phyloP scores from a whole-genome alignment of 2,329 filamentous ascomycete genomes.

The Cercospora janseana region DNA sequence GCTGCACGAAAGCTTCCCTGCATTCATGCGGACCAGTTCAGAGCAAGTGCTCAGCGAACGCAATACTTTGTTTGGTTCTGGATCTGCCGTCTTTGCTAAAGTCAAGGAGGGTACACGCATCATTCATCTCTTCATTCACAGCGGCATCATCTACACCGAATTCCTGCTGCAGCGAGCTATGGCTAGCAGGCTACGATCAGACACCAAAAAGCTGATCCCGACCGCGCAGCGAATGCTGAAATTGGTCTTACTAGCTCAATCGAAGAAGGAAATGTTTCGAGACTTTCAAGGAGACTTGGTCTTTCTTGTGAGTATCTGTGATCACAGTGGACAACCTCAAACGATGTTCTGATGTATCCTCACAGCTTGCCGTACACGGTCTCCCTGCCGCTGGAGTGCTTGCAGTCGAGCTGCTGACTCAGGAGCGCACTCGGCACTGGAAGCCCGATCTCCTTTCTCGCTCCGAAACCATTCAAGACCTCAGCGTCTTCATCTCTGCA shows the following conservation, averaged over 20 bases:
- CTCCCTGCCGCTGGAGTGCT: conserved; percentile 46
- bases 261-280: conserved; percentile 41
- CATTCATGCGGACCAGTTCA: conserved; percentile 33
- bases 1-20: conserved; percentile 38
- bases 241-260: conserved; percentile 40
- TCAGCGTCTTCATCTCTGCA: conserved; percentile 47
- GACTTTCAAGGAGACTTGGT: conserved; percentile 46
- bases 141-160: conserved; percentile 53
- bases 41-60: conserved; percentile 30
- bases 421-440: conserved; percentile 39
- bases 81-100: conserved; percentile 16
- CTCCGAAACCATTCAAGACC: conserved; percentile 47
- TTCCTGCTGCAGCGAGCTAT: conserved; percentile 60
- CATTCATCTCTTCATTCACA: conserved; percentile 41
- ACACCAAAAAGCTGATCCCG: conserved; percentile 39
- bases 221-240: conserved; percentile 42
- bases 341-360: background rate
- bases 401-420: conserved; percentile 45
- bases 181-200: conserved; percentile 43
- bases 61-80: conserved; percentile 17
- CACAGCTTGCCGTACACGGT: conserved; percentile 39
- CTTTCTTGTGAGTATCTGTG: conserved; percentile 39
- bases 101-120: conserved; percentile 26
- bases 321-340: no score
- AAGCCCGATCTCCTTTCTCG: conserved; percentile 40